Evolutionary conservation across 2,329 filamentous ascomycete species (phyloP).

Genomic region (Colletotrichum karsti): DNA sequence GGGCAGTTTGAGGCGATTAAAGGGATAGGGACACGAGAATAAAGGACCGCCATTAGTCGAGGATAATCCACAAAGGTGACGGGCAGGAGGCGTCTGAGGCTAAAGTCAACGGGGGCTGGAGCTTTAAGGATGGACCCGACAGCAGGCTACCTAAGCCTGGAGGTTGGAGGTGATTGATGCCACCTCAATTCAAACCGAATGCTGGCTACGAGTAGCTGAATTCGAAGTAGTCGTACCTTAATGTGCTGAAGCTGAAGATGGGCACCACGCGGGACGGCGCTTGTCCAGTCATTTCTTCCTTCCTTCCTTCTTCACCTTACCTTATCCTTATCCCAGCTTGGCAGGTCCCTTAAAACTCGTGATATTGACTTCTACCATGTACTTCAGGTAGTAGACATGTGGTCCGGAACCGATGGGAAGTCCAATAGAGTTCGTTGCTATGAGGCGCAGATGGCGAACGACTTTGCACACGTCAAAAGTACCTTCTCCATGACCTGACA

Average conservation of each 20-base stretch:
- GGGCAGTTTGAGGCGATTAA: neutral
- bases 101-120: neutral
- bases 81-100: neutral
- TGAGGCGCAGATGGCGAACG: slow-evolving; percentile 14
- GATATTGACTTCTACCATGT: neutral
- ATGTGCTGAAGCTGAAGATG: neutral
- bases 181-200: neutral
- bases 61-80: neutral
- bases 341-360: neutral
- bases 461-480: neutral
- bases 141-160: neutral
- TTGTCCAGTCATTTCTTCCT: too few relatives aligned
- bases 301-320: too few relatives aligned
- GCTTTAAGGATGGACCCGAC: neutral
- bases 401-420: neutral
- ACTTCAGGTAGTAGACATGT: too few relatives aligned
- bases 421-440: neutral
- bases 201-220: too few relatives aligned
- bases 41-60: neutral
- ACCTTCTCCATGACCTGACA: neutral
- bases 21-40: neutral
- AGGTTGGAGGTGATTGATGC: neutral
- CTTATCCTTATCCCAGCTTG: neutral
- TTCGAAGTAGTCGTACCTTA: too few relatives aligned
- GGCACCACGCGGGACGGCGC: too few relatives aligned